phyloP scores from a whole-genome alignment of 805 yeast species.

The Ogataea trehaloabstinens region DNA sequence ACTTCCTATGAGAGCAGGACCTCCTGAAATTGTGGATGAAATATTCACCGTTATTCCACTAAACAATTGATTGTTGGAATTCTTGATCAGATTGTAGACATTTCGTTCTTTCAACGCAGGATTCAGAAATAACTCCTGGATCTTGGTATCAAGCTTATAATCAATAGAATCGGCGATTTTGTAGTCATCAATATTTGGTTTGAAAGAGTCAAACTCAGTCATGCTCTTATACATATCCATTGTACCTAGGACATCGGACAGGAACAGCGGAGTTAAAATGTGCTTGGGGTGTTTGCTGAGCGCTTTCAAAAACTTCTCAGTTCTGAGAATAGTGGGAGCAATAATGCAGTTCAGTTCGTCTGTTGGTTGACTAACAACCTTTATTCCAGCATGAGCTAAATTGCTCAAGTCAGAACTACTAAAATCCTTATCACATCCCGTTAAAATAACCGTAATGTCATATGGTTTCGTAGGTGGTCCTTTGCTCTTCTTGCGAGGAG shows the following conservation, averaged over 20 bases:
- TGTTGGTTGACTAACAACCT: slow-evolving; percentile 40
- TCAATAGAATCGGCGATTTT: slow-evolving; percentile 28
- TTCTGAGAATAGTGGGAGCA: slow-evolving; percentile 80
- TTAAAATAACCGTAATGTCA: slow-evolving; percentile 49
- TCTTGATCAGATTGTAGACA: slow-evolving; percentile 17
- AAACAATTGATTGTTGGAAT: slow-evolving; percentile 39
- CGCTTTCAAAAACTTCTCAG: slow-evolving; percentile 80
- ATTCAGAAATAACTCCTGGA: slow-evolving; percentile 33
- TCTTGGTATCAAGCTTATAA: slow-evolving; percentile 32
- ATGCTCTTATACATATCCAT: slow-evolving; percentile 25
- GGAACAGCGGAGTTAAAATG: slow-evolving; percentile 54
- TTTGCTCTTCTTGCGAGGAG: slow-evolving; percentile 19
- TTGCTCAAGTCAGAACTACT: slow-evolving; percentile 41
- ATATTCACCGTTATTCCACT: slow-evolving; percentile 49
- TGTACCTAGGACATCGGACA: slow-evolving; percentile 44
- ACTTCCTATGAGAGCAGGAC: slow-evolving; percentile 50
- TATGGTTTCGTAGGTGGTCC: slow-evolving; percentile 28
- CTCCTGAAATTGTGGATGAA: slow-evolving; percentile 59
- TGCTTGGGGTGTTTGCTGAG: slow-evolving; percentile 54
- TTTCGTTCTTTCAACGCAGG: slow-evolving; percentile 18
- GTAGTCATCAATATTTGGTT: slow-evolving; percentile 27
- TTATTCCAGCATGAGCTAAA: slow-evolving; percentile 56
- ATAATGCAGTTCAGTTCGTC: slow-evolving; percentile 50
- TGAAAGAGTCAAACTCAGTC: slow-evolving; percentile 23
- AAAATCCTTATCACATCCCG: slow-evolving; percentile 61